Evolutionary conservation across 768 basidiomycete species (phyloP), one percentile per base, ranked within the genome.

Genomic region (Hemileccinum rubropunctum): DNA sequence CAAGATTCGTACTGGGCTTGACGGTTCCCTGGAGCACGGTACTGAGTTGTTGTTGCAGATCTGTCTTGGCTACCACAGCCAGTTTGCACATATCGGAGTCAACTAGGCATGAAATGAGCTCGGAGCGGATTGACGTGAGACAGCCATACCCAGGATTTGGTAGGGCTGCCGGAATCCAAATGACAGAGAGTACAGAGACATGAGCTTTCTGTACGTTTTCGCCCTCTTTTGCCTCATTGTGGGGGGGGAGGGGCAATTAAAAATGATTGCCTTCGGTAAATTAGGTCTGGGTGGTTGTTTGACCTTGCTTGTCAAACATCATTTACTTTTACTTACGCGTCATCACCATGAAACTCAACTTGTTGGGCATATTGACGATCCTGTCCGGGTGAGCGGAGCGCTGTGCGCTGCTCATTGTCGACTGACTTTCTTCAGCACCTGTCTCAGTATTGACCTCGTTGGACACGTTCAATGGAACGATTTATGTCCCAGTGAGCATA

Each of bases 171-270:
- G 75, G 68, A 98, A 98, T 6, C 88, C 88, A 68, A 98, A 98
- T 2, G 85, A 78, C 67, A 87, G 79, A 53, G 78, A 81, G 66
- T 98, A 98, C 42, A 95, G 73, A 14, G 83, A 78, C 95, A 99
- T 98, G 46, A 95, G 87, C 65, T 93, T 93, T 57, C 87, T 82
- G 71, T 98, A 98, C 1, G 86, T 81, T 70, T 99, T 99, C 23
- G 94, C 92, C 65, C 97, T 80, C 72, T 91, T 97, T 72, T 97
- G 92, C 48, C 94, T 78, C 97, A 99, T 99, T n/a, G n/a, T n/a
- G n/a, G n/a, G n/a, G n/a, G n/a, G n/a, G n/a, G 33, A 58, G 67
- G 50, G 35, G 18, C 36, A 14, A 17, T 23, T 23, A 23, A 23
- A n/a, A 23, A 23, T 23, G 23, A 3, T 23, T 6, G 23, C 23